Evolutionary conservation across 176 grass and related monocot genomes (phyloP).

Genomic region (Dendrocalamus sinicus): DNA sequence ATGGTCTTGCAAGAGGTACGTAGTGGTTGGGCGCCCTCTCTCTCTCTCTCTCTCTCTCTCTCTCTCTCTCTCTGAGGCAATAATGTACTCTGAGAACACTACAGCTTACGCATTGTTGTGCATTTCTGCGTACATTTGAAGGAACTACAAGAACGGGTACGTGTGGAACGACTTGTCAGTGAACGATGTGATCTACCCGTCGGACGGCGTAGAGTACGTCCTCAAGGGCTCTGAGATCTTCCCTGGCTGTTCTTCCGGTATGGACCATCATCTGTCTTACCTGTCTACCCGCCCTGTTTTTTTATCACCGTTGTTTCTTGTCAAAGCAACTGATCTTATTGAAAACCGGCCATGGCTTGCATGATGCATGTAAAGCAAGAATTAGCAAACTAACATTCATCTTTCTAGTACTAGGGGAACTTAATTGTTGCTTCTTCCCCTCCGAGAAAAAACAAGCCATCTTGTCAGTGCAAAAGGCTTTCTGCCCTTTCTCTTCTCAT

Average conservation of each 20-base stretch:
- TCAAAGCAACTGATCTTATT: not conserved
- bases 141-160: slow-evolving; percentile 99
- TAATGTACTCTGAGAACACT: no score
- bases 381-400: not conserved
- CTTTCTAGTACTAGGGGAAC: not conserved
- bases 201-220: slow-evolving; percentile 95
- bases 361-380: not conserved
- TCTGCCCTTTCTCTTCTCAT: not conserved
- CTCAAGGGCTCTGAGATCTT: slow-evolving; percentile 99
- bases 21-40: not conserved
- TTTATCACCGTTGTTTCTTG: not conserved
- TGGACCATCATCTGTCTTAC: no score
- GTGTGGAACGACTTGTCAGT: slow-evolving; percentile 98
- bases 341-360: not conserved
- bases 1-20: slow-evolving; percentile 97
- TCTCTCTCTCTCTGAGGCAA: no score
- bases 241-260: slow-evolving; percentile 78
- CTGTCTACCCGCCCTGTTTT: not conserved
- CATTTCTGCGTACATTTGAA: not conserved
- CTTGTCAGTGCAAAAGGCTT: not conserved
- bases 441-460: not conserved
- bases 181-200: slow-evolving; percentile 88
- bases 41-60: not conserved
- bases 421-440: not conserved
- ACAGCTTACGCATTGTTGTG: not conserved